Evolutionary conservation across 208 protist species (phyloP), one percentile per base, ranked within the genome.

Genomic region (Wallacemonas collosoma): DNA sequence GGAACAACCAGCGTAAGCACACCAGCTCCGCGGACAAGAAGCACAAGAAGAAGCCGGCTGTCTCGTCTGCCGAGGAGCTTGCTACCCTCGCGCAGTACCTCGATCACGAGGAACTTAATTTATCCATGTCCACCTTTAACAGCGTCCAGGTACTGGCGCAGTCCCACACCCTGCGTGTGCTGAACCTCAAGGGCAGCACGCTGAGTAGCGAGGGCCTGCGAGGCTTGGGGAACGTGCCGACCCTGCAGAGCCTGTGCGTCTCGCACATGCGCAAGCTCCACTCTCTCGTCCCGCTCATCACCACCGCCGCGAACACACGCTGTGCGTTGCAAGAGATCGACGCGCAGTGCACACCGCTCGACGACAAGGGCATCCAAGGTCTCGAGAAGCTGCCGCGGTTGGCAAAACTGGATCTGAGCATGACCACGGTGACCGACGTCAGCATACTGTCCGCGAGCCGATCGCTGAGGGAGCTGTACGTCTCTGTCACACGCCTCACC

Each of bases 81-180:
- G 73, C 72, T 9, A 66, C 76, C n/a, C 75, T 87, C 26, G 57
- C 53, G 38, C 58, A 77, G 45, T 90, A 88, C 70, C 58, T 84
- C 39, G 58, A 68, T 35, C 71, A 80, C 40, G 67, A 71, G 45
- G 80, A 88, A 8, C 70, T 83, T 40, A 88, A 92, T 63, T 73
- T 92, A 26, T 89, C 83, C 51, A 75, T 85, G 71, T 86, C 83
- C 26, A 89, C 81, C 26, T 86, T 92, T 64, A 80, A 58, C 65
- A 72, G 39, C 40, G 65, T 89, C 44, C 83, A 84, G 43, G 71
- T 64, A 41, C 79, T 90, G 38, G 45, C 77, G 3, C 56, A 73
- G 50, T 89, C 80, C n/a, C 47, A 70, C 36, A 71, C 75, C 40
- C 73, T 89, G 51, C 81, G 81, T 11, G 77, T 83, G 38, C 69